Conservation (phyloP, 768 basidiomycete species). For the Pisolithus orientalis region DNA sequence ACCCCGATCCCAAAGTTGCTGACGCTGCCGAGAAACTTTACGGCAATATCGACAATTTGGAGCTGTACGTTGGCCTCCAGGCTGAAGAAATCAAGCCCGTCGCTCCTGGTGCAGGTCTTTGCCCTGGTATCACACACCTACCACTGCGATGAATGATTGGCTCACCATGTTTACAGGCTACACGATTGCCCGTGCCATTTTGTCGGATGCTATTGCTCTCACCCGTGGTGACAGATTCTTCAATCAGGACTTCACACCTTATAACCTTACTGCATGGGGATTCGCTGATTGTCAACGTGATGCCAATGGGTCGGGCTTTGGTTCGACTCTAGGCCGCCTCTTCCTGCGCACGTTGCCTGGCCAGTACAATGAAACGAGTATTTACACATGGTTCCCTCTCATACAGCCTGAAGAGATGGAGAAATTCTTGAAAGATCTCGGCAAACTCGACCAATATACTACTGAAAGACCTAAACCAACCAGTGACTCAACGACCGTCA, state of each 20-base stretch:
- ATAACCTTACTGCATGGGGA: conserved; percentile 79
- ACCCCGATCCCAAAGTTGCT: conserved; percentile 62
- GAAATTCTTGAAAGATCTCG: conserved; percentile 48
- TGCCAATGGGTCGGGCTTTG: conserved; percentile 63
- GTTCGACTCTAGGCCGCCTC: conserved; percentile 62
- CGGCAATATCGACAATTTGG: conserved; percentile 67
- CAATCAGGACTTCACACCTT: conserved; percentile 76
- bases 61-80: conserved; percentile 76
- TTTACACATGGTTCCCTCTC: conserved; percentile 85
- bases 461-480: conserved; percentile 40
- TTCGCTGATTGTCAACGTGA: conserved; percentile 79
- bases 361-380: conserved; percentile 60
- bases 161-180: conserved; percentile 42
- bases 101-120: conserved; percentile 75
- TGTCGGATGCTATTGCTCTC: conserved; percentile 80
- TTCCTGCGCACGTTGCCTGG: conserved; percentile 69
- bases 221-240: conserved; percentile 82
- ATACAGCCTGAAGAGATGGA: conserved; percentile 74
- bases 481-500: conserved; percentile 26
- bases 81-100: conserved; percentile 74
- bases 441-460: conserved; percentile 49
- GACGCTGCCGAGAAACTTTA: conserved; percentile 73
- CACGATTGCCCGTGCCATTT: conserved; percentile 80
- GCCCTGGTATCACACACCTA: conserved; percentile 49
- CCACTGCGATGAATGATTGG: not conserved